Evolutionary conservation across 2,329 filamentous ascomycete genomes (phyloP).

Genomic region (Hymenoscyphus scutula): DNA sequence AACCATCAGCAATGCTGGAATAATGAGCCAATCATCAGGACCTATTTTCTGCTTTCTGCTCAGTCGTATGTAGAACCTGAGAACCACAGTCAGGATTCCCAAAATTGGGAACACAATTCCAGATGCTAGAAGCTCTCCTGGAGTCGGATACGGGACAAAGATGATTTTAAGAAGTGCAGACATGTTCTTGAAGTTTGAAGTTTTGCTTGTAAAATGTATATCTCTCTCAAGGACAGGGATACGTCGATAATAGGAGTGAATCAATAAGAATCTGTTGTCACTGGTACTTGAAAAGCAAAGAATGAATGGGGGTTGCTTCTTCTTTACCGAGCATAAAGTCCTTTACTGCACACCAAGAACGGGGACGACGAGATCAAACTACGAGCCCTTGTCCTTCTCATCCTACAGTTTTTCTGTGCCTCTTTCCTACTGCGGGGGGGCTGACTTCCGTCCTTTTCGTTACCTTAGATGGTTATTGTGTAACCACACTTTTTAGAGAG

Average conservation of each 20-base stretch:
- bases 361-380: neutral
- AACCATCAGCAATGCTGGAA: constrained; percentile 12
- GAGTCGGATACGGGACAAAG: constrained; percentile 11
- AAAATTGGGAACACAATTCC: constrained; percentile 13
- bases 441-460: neutral
- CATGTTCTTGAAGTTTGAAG: neutral
- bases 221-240: too few species aligned
- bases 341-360: neutral
- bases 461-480: neutral
- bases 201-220: too few species aligned
- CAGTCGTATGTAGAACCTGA: constrained; percentile 12
- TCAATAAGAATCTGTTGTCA: neutral
- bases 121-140: constrained; percentile 8
- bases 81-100: constrained; percentile 1
- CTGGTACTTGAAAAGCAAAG: neutral
- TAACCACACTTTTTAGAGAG: neutral
- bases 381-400: neutral
- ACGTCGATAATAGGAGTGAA: too few species aligned
- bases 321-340: neutral
- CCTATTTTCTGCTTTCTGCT: constrained; percentile 10
- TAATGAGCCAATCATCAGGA: constrained; percentile 8
- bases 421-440: neutral
- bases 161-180: neutral
- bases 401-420: neutral
- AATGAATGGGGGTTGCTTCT: neutral